Evolutionary conservation across 139 green algal genomes (phyloP), one percentile per base, ranked within the genome.

Genomic region (Volvox africanus): DNA sequence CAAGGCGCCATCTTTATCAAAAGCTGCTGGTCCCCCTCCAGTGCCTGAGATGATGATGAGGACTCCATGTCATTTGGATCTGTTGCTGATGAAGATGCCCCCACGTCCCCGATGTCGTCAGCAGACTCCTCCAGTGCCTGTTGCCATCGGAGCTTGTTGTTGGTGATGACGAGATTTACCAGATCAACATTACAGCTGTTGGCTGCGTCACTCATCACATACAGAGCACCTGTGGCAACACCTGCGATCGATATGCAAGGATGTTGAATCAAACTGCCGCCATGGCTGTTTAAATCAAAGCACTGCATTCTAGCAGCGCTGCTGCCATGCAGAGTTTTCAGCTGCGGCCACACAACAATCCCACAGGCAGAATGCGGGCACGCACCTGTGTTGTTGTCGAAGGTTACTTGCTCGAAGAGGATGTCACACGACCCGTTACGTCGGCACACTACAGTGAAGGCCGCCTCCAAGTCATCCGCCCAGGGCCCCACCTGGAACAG

Each of bases 381-480:
- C 82, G 12, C 19, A 89, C 85, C 85, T 67, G 85, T 89, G 18
- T 89, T 89, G 16, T 67, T 37, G 9, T 16, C 21, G 5, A 89
- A 69, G 0, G 44, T 61, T 17, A 71, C 37, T 19, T 80, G 9
- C 18, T 89, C 44, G 19, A 82, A 67, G 1, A 9, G 16, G 5
- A 89, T 12, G 1, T 0, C 28, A 71, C 85, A 89, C 12, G 26
- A 2, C 1, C 21, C 3, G 68, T 2, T 33, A 30, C 9, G 33
- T 2, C 36, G 11, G 37, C 85, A 89, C 3, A 35, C 33, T 0
- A 89, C 85, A 2, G 85, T 32, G 22, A 82, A 28, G 1, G 82
- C 85, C 2, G 85, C 69, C 19, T 89, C 69, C 85, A 73, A 18
- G 44, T 89, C 85, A 50, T 89, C 85, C 3, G 37, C 85, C 69